A percentile compares a stretch with the other conserved stretches of the same genome.
These are phyloP conservation scores for Euphorbia lathyris DNA, from an alignment of 345 rosid genomes.

Conservation along the genomic window DNA sequence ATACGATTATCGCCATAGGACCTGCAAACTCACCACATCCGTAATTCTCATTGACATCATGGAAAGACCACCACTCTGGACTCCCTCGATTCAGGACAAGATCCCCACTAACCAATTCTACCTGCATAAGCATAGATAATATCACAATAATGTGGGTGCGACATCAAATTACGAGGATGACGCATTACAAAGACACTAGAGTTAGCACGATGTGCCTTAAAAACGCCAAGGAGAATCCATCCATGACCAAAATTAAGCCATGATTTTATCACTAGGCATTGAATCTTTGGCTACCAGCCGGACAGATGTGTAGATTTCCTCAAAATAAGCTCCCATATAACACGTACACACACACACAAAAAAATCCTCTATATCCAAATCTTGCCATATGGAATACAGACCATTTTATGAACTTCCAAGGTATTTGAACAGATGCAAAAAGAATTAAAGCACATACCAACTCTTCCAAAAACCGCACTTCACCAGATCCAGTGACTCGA, in stretches of 20 bases:
- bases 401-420: neutral
- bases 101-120: slow-evolving; percentile 38
- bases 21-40: slow-evolving; percentile 39
- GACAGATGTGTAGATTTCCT: no score
- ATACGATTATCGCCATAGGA: slow-evolving; percentile 44
- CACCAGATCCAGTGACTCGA: slow-evolving; percentile 50
- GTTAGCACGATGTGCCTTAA: no score
- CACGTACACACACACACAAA: no score
- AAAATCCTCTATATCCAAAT: no score
- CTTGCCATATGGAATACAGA: neutral
- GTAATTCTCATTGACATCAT: slow-evolving; percentile 25
- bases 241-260: no score
- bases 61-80: slow-evolving; percentile 51
- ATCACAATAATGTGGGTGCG: no score
- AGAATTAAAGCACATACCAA: slow-evolving; percentile 22
- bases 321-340: no score
- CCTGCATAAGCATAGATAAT: slow-evolving; percentile 24
- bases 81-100: slow-evolving; percentile 40
- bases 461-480: slow-evolving; percentile 37
- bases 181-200: no score
- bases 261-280: no score
- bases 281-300: no score
- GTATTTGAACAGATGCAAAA: neutral
- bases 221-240: no score
- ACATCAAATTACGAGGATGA: no score